Evolutionary conservation across 2,329 filamentous ascomycete species (phyloP), one percentile per base, ranked within the genome.

Genomic region (Eutypa lata): DNA sequence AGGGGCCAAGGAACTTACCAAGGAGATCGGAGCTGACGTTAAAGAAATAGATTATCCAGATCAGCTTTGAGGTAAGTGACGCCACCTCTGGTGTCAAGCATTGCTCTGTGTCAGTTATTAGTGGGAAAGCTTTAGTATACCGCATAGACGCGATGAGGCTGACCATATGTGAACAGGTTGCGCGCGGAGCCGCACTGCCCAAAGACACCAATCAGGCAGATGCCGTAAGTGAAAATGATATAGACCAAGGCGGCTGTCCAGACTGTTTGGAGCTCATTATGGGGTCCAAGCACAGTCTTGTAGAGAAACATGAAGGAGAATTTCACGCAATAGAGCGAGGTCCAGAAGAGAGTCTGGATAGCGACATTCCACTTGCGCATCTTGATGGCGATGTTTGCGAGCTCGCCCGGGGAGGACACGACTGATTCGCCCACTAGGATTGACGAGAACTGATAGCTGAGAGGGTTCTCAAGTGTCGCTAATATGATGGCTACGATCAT

Each of bases 221-320:
- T 44, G 3, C 53, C 57, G 38, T 58, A 61, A 38, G 53, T 53
- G 4, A 59, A 48, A 40, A 58, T 28, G 26, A 61, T 53, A 26
- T 57, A 60, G 10, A 55, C 38, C 45, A 53, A 13, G 28, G 35
- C 43, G 1, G 16, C 40, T 7, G 46, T 16, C 58, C 54, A 60
- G 19, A 33, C 26, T 8, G 10, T 24, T n/a, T 26, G 49, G 31
- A 47, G 33, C 37, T 22, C 44, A 5, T 16, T 26, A 43, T 22
- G 40, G 16, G 18, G 14, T n/a, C 51, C 46, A 24, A 57, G 42
- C 7, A 56, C 43, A 14, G 48, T 7, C 19, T 52, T 28, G 42
- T 61, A 61, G 2, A 61, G 51, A 19, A 60, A 57, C 50, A 61
- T 54, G 42, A 60, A 60, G 6, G 57, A 61, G n/a, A 60, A 24